Evolutionary conservation across 305 asterid species (phyloP), one percentile per base, ranked within the genome.

Genomic region (Rubia peregrina): DNA sequence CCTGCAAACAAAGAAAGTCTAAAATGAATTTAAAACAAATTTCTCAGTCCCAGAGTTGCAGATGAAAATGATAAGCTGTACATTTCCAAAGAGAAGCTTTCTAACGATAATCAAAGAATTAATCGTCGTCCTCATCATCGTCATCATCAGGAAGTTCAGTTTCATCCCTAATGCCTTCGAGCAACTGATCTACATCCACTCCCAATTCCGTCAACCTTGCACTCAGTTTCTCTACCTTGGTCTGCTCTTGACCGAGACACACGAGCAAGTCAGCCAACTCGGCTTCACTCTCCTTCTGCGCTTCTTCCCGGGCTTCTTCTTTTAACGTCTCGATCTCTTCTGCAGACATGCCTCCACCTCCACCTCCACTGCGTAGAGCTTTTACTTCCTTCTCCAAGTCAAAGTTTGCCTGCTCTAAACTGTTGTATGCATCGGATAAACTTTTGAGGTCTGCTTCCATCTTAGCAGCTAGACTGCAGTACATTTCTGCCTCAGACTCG

Each of bases 181-280:
- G 83, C 83, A 92, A 77, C 56, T 75, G 69, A 41, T 89, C 97
- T 0, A 90, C 95, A 75, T 92, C 95, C 75, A 81, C 97, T 36
- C 96, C 97, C 75, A 92, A 73, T 71, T 92, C 96, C 44, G 61
- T 38, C 17, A 94, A 75, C 76, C 85, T 85, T 48, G 79, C 80
- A 64, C 91, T 80, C 12, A 94, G 96, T 80, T 73, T 89, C 78
- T 94, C 97, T 72, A 87, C 98, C 82, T 87, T 94, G 81, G 90
- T 94, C 82, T 94, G 98, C 68, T 94, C 99, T 80, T 94, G 99
- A 70, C 99, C 99, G 1, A 94, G 96, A 70, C 99, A 94, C 53
- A 94, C 99, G 0, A 94, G 84, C 86, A 94, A 83, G 78, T 94
- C 97, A 7, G 78, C 86, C 76, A 91, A 75, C 67, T 94, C 99